A percentile compares a stretch with the other conserved stretches of the same genome.
Evolutionary conservation across 2,329 filamentous ascomycete genomes (phyloP).

Genomic region (Cladosporium halotolerans): DNA sequence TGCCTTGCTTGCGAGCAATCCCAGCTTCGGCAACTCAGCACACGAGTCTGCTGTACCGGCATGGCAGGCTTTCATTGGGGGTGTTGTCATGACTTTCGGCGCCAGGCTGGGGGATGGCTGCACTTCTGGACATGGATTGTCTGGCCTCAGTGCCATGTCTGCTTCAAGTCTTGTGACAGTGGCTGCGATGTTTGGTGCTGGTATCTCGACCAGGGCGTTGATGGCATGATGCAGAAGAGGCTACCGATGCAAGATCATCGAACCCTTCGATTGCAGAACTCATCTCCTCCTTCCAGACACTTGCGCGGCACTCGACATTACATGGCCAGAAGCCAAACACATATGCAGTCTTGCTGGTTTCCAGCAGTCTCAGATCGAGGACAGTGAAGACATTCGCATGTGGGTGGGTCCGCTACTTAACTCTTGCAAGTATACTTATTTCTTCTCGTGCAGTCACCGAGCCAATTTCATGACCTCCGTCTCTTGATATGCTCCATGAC

Average conservation of each 20-base stretch:
- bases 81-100: background rate
- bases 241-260: background rate
- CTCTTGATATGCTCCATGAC: too few relatives aligned
- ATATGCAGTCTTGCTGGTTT: background rate
- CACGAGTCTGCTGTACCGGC: background rate
- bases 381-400: background rate
- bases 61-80: background rate
- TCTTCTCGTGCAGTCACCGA: too few relatives aligned
- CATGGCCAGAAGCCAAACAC: background rate
- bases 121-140: conserved; percentile 64
- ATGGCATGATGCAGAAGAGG: background rate
- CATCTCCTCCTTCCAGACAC: background rate
- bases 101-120: conserved; percentile 57
- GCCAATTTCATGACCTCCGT: too few relatives aligned
- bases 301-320: background rate
- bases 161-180: conserved; percentile 58
- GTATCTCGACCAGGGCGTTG: conserved; percentile 29
- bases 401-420: background rate
- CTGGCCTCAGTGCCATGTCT: conserved; percentile 57
- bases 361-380: background rate
- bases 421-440: too few relatives aligned
- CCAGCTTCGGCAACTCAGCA: too few relatives aligned
- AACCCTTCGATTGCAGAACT: background rate
- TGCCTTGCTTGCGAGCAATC: background rate
- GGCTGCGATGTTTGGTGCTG: conserved; percentile 51